Conservation (phyloP, 139 green algal species). For the Auxenochlorella pyrenoidosa region DNA sequence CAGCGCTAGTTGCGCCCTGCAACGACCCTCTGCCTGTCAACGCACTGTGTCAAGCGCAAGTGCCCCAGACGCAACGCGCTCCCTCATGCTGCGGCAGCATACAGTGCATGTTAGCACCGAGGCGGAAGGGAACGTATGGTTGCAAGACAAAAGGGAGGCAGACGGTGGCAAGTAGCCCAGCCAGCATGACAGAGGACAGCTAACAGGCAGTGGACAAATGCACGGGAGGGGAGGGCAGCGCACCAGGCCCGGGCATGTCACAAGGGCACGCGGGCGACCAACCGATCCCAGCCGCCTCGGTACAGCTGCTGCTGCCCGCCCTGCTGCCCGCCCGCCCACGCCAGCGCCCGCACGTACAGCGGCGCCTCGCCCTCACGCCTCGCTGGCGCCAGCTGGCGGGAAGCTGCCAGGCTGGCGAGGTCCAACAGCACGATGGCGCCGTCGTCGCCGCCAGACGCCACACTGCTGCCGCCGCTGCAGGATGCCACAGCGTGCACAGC, state of each 20-base stretch:
- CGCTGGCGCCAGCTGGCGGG: not conserved
- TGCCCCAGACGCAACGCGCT: no score
- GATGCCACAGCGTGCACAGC: slow-evolving; percentile 27
- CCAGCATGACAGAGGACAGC: not conserved
- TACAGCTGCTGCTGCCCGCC: not conserved
- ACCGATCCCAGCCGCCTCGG: slow-evolving; percentile 21
- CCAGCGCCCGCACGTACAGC: slow-evolving; percentile 6
- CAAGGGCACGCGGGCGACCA: not conserved
- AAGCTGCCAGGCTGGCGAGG: not conserved
- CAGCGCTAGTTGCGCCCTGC: no score
- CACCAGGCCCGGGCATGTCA: not conserved
- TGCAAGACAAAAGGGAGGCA: not conserved
- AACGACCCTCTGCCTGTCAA: no score
- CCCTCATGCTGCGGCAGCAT: no score
- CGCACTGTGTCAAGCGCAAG: no score
- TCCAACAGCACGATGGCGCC: slow-evolving; percentile 7
- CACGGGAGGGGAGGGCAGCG: not conserved
- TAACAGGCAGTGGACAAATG: not conserved
- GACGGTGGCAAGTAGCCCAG: not conserved
- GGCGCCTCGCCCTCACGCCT: not conserved
- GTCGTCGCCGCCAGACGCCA: slow-evolving; percentile 21
- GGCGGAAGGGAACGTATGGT: no score
- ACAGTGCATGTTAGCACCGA: no score
- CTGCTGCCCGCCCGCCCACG: slow-evolving; percentile 4
- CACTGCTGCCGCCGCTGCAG: not conserved